Conservation (phyloP, 2,329 filamentous ascomycete genomes). For the Hymenoscyphus fructigenus region DNA sequence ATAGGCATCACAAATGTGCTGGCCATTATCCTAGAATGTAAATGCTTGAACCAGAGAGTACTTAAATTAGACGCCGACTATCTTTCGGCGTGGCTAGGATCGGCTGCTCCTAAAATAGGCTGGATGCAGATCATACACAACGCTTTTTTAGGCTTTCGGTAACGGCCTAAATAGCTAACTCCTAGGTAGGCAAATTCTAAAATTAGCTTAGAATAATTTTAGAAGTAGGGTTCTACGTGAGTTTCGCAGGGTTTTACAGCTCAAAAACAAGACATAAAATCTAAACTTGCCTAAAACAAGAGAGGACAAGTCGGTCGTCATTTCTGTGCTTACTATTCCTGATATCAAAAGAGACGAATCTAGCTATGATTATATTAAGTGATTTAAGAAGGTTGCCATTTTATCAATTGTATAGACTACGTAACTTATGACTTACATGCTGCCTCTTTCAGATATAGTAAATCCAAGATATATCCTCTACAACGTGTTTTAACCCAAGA, state of each 20-base stretch:
- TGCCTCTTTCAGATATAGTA: too few species aligned
- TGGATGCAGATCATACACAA: slow-evolving; percentile 4
- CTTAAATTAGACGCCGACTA: slow-evolving; percentile 10
- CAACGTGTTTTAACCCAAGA: too few species aligned
- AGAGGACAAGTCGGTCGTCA: too few species aligned
- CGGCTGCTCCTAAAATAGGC: slow-evolving; percentile 12
- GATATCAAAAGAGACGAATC: too few species aligned
- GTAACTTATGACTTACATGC: too few species aligned
- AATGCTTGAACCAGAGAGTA: slow-evolving; percentile 8
- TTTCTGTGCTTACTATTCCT: too few species aligned
- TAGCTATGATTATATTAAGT: too few species aligned
- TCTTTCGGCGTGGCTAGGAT: slow-evolving; percentile 6
- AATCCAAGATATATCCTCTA: too few species aligned
- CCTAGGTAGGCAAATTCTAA: neutral
- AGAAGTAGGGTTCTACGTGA: neutral
- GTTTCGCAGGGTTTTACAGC: neutral
- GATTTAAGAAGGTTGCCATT: too few species aligned
- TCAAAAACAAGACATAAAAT: too few species aligned
- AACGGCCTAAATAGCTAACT: slow-evolving; percentile 3
- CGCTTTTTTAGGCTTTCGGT: slow-evolving; percentile 6
- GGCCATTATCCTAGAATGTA: slow-evolving; percentile 7
- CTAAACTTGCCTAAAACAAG: too few species aligned
- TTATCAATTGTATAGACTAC: too few species aligned
- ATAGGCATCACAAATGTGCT: slow-evolving; percentile 1
- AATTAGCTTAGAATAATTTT: slow-evolving; percentile 1